These are phyloP conservation scores for Cinchona pubescens DNA, from an alignment of 257 asterid genomes.

Conservation along the genomic window DNA sequence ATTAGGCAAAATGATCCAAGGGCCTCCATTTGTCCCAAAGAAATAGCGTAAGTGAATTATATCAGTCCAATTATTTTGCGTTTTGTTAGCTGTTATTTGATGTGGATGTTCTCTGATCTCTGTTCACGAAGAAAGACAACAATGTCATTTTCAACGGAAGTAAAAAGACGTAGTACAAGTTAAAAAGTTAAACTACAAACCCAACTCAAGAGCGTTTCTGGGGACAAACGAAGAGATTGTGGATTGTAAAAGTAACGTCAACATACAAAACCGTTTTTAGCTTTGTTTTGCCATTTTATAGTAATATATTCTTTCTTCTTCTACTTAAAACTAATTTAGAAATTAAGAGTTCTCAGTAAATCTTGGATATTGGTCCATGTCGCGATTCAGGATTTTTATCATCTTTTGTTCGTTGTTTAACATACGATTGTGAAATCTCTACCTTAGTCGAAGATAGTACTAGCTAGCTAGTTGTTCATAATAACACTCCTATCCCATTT, in stretches of 20 bases:
- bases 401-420: background rate
- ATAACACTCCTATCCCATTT: background rate
- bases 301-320: background rate
- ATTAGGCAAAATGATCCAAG: background rate
- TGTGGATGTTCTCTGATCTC: too few relatives aligned
- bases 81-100: background rate
- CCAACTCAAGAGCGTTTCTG: background rate
- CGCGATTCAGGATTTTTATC: background rate
- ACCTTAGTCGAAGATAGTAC: background rate
- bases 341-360: background rate
- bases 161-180: too few relatives aligned
- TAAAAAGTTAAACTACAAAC: background rate
- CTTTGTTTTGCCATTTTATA: too few relatives aligned
- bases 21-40: background rate
- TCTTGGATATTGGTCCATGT: background rate
- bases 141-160: background rate
- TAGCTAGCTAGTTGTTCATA: background rate
- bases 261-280: background rate
- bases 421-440: background rate
- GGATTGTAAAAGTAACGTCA: background rate
- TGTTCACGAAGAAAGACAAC: background rate
- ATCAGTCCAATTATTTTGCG: background rate
- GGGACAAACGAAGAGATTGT: constrained; percentile 6
- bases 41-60: background rate
- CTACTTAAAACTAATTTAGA: background rate